Evolutionary conservation across 129 eudicot genomes (phyloP).

Genomic region (Chrysanthemum seticuspe): DNA sequence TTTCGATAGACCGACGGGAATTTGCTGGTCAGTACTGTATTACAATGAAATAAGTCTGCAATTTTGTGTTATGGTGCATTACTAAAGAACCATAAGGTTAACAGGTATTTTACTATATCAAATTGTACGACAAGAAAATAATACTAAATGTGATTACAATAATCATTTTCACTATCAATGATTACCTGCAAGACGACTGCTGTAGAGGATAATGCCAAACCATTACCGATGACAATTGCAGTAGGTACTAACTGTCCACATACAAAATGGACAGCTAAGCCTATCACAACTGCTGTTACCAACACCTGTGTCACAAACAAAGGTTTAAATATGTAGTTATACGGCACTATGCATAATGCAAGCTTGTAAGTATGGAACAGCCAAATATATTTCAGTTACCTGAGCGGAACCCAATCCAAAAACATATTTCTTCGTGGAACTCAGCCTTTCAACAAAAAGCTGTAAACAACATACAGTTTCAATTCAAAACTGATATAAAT

Average conservation of each 20-base stretch:
- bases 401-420: too few relatives aligned
- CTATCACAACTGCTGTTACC: conserved; percentile 76
- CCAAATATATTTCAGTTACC: too few relatives aligned
- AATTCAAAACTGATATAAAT: too few relatives aligned
- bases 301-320: too few relatives aligned
- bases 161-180: conserved; percentile 9
- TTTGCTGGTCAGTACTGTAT: conserved; percentile 8
- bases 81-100: neutral
- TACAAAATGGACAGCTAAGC: conserved; percentile 66
- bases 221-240: conserved; percentile 94
- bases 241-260: conserved; percentile 87
- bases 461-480: too few relatives aligned
- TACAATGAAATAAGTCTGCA: neutral
- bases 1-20: too few relatives aligned
- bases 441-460: too few relatives aligned
- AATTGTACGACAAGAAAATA: neutral
- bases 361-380: too few relatives aligned
- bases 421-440: too few relatives aligned
- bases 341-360: too few relatives aligned
- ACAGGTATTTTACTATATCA: conserved; percentile 6
- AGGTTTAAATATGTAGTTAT: too few relatives aligned
- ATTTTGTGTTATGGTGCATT: conserved; percentile 1
- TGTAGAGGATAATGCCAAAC: conserved; percentile 95
- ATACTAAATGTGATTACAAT: neutral
- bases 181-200: conserved; percentile 97